Evolutionary conservation across 257 asterid genomes (phyloP), one percentile per base, ranked within the genome.

Genomic region (Leonotis leonurus): DNA sequence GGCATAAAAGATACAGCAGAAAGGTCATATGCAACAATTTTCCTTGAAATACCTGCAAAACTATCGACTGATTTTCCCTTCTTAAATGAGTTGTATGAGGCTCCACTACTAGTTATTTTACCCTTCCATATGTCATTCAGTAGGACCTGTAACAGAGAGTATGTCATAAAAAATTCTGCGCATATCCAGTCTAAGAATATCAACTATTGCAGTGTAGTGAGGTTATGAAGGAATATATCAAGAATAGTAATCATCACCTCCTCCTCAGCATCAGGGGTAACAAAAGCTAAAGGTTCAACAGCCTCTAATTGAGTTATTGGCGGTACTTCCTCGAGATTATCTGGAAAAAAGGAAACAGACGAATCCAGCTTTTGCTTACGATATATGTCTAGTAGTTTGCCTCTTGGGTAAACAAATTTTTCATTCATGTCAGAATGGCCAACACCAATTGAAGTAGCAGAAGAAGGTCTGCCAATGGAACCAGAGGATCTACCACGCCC

Each of bases 401-500:
- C 99, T 79, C 99, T 80, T 3, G 96, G 97, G 61, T 89, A 93
- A 62, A 71, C 85, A 78, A 74, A 80, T 58, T 84, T 86, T 72
- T 78, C 86, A 57, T 46, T 55, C 71, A 56, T 76, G 56, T 79
- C 87, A 66, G 52, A 70, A 20, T 71, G 82, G 55, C 73, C 52
- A 60, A 75, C 81, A 57, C 90, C 91, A 46, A 87, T 73, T 32
- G 85, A 78, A 50, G 85, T 65, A n/a, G 60, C 69, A 67, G 88
- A 70, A 30, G 84, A 73, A 36, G 78, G 80, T 49, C 81, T 79
- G 36, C 77, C 70, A 61, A 67, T 32, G n/a, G 85, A 72, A 57
- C 56, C 77, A 72, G 74, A 63, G 14, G 92, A 73, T 65, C 95
- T 79, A 55, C 99, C 99, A 68, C 99, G 97, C 64, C 99, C 97